These are phyloP conservation scores for Euphorbia pulcherrima DNA, from an alignment of 345 rosid species.

Conservation along the genomic window DNA sequence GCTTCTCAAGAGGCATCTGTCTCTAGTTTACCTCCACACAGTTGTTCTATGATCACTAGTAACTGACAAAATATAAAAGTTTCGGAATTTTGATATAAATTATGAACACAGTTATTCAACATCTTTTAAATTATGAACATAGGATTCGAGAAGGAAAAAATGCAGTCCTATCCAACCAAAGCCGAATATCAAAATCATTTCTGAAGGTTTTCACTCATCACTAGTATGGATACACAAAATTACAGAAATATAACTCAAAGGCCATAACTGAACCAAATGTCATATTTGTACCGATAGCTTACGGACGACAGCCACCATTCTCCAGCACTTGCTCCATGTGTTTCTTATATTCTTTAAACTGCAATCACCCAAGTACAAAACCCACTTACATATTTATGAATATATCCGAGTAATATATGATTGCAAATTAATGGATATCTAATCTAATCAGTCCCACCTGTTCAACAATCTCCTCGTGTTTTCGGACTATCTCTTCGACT, in stretches of 20 bases:
- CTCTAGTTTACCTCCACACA: too few relatives aligned
- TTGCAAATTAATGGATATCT: not conserved
- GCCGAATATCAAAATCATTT: not conserved
- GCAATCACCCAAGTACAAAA: slow-evolving; percentile 16
- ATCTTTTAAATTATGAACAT: not conserved
- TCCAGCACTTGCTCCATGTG: slow-evolving; percentile 21
- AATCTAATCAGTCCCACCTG: slow-evolving; percentile 47
- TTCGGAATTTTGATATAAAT: too few relatives aligned
- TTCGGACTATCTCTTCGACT: slow-evolving; percentile 44
- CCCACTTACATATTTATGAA: not conserved
- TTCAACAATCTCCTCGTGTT: slow-evolving; percentile 59
- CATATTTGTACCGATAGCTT: not conserved
- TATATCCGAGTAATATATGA: not conserved
- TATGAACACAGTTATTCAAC: not conserved
- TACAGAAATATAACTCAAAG: not conserved
- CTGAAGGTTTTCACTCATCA: not conserved
- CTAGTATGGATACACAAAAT: not conserved
- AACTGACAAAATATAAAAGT: too few relatives aligned
- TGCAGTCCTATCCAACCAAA: not conserved
- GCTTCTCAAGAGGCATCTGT: too few relatives aligned
- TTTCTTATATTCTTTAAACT: slow-evolving; percentile 37
- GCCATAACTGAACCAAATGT: not conserved
- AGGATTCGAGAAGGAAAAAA: not conserved
- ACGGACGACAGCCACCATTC: not conserved
- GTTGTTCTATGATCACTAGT: too few relatives aligned